Evolutionary conservation across 2,329 filamentous ascomycete genomes (phyloP), one percentile per base, ranked within the genome.

Genomic region (Nemania sp.): DNA sequence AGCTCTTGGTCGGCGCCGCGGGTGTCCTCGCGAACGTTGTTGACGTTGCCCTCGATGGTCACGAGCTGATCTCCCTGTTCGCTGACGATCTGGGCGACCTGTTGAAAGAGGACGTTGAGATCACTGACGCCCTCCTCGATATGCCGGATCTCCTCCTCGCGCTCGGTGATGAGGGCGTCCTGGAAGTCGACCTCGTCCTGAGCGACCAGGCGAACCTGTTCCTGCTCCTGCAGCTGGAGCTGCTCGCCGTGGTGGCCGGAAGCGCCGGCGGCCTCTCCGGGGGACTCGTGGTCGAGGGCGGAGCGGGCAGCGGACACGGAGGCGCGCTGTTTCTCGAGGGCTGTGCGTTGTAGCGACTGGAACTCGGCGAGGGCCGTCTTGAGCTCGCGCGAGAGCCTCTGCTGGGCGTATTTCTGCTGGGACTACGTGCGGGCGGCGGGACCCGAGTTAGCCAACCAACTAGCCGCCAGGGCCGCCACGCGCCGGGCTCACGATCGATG

Each of bases 181-280:
- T 99, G 95, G 79, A 97, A 99, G 74, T 99, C 94, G 45, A 99
- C 95, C 73, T 99, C 96, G 69, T 92, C 89, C 75, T 99, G 95
- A 29, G 91, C 85, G 1, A 93, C 95, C 9, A 98, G 83, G 57
- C 91, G 90, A 12, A 90, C 81, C 68, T 93, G 86, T 68, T 95
- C 88, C 70, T 87, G 61, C 53, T 65, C 60, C 45, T 65, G 82
- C 58, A 81, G 79, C 64, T 86, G 83, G 49, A 83, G 81, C 56
- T 73, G 78, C 45, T 78, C 75, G 54, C 69, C 77, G 21, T 68
- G 67, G 13, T 67, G 67, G 54, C 58, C 37, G 59, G 43, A 56
- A 6, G 64, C 52, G 49, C 68, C 35, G 35, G 35, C 35, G 54
- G 67, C 75, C 11, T 67, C 71, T 40, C 64, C 70, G 18, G 71